A percentile compares a stretch with the other conserved stretches of the same genome.
phyloP scores from a whole-genome alignment of 345 rosid genomes.

The Gossypium anomalum region DNA sequence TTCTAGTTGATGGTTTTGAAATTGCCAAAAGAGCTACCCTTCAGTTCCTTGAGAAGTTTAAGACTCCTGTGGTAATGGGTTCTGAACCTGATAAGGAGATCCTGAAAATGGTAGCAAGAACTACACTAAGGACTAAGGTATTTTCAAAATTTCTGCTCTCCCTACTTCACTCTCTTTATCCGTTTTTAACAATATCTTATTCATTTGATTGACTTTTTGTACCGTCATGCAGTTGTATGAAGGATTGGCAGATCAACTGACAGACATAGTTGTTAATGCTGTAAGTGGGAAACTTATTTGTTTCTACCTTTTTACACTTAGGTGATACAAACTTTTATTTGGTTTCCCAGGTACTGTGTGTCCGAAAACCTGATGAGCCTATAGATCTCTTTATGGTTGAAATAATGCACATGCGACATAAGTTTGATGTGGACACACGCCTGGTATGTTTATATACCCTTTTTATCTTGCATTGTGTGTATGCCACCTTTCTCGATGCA shows the following conservation, averaged over 20 bases:
- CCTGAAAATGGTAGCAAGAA: slow-evolving; percentile 94
- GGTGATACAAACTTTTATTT: slow-evolving; percentile 11
- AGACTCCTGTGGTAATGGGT: slow-evolving; percentile 94
- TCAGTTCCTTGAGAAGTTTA: slow-evolving; percentile 84
- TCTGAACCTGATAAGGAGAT: slow-evolving; percentile 93
- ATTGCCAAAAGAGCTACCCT: slow-evolving; percentile 94
- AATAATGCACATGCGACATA: slow-evolving; percentile 99
- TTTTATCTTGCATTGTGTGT: neutral
- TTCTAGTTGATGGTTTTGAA: slow-evolving; percentile 96
- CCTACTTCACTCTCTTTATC: neutral
- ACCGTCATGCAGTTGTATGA: slow-evolving; percentile 62
- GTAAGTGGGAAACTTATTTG: slow-evolving; percentile 36
- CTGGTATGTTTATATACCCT: slow-evolving; percentile 43
- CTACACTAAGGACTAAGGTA: slow-evolving; percentile 90
- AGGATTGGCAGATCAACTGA: slow-evolving; percentile 88
- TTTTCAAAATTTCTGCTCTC: neutral
- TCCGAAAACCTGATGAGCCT: slow-evolving; percentile 79
- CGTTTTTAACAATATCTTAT: neutral
- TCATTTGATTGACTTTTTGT: neutral
- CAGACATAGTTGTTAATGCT: slow-evolving; percentile 80
- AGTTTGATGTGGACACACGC: slow-evolving; percentile 92
- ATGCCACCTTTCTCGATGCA: neutral
- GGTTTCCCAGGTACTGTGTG: slow-evolving; percentile 70
- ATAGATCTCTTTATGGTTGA: slow-evolving; percentile 98
- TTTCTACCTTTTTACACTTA: neutral